phyloP scores from a whole-genome alignment of 23 red algal genomes.

The Gracilaria gracilis region DNA sequence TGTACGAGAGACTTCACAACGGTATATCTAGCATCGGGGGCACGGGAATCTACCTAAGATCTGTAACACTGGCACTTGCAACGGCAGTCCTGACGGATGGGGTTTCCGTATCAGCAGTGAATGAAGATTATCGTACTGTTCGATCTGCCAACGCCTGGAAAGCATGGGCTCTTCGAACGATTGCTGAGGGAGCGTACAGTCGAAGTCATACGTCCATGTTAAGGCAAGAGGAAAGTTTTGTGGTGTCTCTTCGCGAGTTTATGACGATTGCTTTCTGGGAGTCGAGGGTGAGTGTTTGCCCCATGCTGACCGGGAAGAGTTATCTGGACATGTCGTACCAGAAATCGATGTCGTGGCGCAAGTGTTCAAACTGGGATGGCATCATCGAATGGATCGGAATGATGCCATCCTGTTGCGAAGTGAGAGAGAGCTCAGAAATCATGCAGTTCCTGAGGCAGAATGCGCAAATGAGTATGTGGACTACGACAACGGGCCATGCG shows the following conservation, averaged over 20 bases:
- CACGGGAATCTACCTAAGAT: neutral
- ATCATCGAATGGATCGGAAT: slow-evolving; percentile 32
- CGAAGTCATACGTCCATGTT: neutral
- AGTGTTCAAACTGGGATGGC: neutral
- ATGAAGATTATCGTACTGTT: neutral
- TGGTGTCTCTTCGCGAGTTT: neutral
- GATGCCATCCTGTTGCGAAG: neutral
- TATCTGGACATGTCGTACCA: slow-evolving; percentile 34
- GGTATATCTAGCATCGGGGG: slow-evolving; percentile 5
- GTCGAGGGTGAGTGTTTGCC: neutral
- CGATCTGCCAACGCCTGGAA: slow-evolving; percentile 1
- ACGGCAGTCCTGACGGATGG: slow-evolving; percentile 5
- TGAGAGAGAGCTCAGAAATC: no score
- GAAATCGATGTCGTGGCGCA: neutral
- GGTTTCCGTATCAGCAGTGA: no score
- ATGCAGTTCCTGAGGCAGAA: no score
- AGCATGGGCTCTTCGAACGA: slow-evolving; percentile 6
- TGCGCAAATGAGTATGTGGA: no score
- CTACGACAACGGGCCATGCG: no score
- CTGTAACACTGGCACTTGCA: slow-evolving; percentile 8
- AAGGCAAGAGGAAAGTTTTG: neutral
- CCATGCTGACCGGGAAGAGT: neutral
- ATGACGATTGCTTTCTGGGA: neutral
- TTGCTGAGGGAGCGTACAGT: neutral
- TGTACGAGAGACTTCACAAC: neutral